Percentiles rank a stretch among this genome's conserved stretches.
These are phyloP conservation scores for Arabis hirsuta DNA, from an alignment of 345 rosid genomes.

Conservation along the genomic window DNA sequence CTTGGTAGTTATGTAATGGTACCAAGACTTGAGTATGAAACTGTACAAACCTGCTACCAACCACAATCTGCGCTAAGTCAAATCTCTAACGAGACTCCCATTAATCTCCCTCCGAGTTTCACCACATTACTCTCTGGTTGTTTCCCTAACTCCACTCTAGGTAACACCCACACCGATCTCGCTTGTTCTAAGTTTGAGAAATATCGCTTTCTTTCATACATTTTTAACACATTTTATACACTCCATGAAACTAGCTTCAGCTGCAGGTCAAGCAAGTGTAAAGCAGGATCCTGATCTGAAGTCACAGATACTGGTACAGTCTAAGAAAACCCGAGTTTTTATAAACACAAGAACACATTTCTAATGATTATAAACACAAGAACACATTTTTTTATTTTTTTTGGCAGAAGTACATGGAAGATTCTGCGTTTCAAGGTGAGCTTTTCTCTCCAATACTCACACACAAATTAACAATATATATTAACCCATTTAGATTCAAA, in stretches of 20 bases:
- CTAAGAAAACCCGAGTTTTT: constrained; percentile 11
- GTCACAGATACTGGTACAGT: constrained; percentile 73
- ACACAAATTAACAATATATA: background rate
- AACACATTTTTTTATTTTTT: constrained; percentile 35
- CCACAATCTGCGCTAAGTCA: constrained; percentile 41
- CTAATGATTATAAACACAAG: constrained; percentile 25
- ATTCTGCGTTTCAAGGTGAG: constrained; percentile 84
- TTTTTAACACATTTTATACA: constrained; percentile 23
- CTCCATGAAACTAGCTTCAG: constrained; percentile 41
- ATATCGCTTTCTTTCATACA: constrained; percentile 20
- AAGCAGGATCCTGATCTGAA: constrained; percentile 57
- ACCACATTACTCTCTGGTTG: constrained; percentile 66
- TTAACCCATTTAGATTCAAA: constrained; percentile 12
- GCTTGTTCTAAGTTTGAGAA: constrained; percentile 21
- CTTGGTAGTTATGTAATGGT: constrained; percentile 42
- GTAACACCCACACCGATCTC: constrained; percentile 45
- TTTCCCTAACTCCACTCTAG: constrained; percentile 54
- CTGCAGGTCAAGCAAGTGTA: constrained; percentile 41
- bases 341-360: constrained; percentile 15
- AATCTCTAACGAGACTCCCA: constrained; percentile 37
- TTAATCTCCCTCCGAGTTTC: constrained; percentile 79
- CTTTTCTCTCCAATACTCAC: constrained; percentile 25
- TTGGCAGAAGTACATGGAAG: constrained; percentile 79
- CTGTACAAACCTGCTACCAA: constrained; percentile 44
- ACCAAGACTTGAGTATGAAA: constrained; percentile 43